Base-by-base conservation (phyloP, 164 flowering plant species). In the Nymphaea colorata region DNA sequence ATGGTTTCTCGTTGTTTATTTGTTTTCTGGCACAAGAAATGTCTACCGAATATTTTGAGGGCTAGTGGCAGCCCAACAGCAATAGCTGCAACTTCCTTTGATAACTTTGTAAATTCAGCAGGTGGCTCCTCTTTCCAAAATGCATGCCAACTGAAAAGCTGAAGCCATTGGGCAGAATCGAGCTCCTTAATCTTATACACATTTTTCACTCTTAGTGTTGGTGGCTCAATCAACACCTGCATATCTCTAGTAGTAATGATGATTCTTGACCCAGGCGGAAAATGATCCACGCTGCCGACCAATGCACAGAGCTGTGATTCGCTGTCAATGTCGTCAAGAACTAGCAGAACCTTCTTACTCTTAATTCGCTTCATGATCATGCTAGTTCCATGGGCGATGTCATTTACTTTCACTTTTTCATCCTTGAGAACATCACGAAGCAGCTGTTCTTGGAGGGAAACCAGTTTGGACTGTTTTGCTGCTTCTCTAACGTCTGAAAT, bases 211-310 rank as follows among this genome's bases (percentile, higher is more conserved):
- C 25, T 59, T 51, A 42, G 47, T 44, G 3, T 41, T 12, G n/a
- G n/a, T n/a, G 36, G 36, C 36, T 1, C 36, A 25, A 16, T 55
- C 14, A 70, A 5, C 41, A 70, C 8, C 18, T 45, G 67, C 12
- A 44, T 53, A 42, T 70, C 67, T 42, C 72, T 63, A 2, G 72
- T 70, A 5, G 72, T 70, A 12, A 70, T 16, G 10, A 70, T 70
- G 62, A 70, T 51, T 25, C 62, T 64, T 36, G 43, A 25, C 42
- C 44, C 43, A 2, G 8, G 5, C 0, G 43, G 7, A 64, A 36
- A 64, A 43, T 43, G 36, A 64, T 64, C 66, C 2, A 25, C n/a
- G 11, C 7, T 4, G 5, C 42, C 7, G 7, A 43, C 66, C 42
- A 64, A 64, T 64, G 7, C 15, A 6, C 3, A 1, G 25, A 64